Conservation (phyloP, 2,329 filamentous ascomycete species). For the Zymoseptoria pseudotritici region DNA sequence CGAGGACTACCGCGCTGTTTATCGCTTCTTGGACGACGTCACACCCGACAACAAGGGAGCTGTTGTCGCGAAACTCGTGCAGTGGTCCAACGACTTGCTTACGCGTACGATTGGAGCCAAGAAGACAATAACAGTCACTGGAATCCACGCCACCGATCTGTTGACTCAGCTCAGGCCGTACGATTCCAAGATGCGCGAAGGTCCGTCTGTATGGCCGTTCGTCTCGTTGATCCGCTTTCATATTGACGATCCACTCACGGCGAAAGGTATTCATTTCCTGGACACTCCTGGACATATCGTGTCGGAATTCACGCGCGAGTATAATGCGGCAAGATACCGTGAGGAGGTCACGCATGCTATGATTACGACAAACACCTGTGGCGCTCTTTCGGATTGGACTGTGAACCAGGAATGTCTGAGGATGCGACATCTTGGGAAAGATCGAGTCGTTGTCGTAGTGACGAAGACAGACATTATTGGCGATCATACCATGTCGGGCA, state of each 20-base stretch:
- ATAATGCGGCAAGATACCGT: slow-evolving; percentile 1
- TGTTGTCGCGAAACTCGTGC: neutral
- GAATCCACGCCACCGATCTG: neutral
- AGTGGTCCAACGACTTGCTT: slow-evolving; percentile 2
- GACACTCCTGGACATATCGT: slow-evolving; percentile 18
- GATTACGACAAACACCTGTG: slow-evolving; percentile 6
- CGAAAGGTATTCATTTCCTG: slow-evolving; percentile 13
- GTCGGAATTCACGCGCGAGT: slow-evolving; percentile 9
- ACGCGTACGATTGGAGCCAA: neutral
- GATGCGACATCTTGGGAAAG: neutral
- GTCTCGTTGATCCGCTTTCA: slow-evolving; percentile 13
- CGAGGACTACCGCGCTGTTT: neutral
- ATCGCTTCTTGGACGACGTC: neutral
- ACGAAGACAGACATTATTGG: neutral
- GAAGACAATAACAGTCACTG: neutral
- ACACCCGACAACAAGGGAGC: neutral
- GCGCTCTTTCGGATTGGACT: slow-evolving; percentile 6
- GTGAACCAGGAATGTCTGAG: neutral
- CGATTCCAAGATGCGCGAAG: neutral
- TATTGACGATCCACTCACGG: slow-evolving; percentile 11
- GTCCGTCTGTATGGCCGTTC: slow-evolving; percentile 13
- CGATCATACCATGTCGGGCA: neutral
- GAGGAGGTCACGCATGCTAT: neutral
- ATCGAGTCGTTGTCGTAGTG: neutral
- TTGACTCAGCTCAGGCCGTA: neutral